phyloP scores from a whole-genome alignment of 257 asterid genomes.

The Capsicum pubescens region DNA sequence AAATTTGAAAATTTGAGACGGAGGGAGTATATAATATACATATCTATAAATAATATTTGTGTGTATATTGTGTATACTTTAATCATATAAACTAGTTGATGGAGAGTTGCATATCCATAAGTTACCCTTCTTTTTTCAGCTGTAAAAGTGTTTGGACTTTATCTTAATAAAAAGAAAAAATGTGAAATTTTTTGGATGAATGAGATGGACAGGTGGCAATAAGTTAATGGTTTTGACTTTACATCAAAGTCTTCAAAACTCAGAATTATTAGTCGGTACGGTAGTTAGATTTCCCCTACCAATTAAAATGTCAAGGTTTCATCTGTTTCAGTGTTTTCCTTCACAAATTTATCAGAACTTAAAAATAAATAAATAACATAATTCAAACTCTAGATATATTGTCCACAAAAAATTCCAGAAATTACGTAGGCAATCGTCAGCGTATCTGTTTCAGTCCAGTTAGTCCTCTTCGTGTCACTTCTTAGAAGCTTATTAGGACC shows the following conservation, averaged over 20 bases:
- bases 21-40: neutral
- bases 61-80: neutral
- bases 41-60: neutral
- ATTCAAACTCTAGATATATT: neutral
- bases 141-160: neutral
- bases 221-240: slow-evolving; percentile 58
- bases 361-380: neutral
- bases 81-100: neutral
- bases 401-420: neutral
- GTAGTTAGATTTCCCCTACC: slow-evolving; percentile 73
- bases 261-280: slow-evolving; percentile 60
- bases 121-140: neutral
- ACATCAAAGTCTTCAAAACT: slow-evolving; percentile 39
- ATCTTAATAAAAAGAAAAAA: neutral
- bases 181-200: neutral
- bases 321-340: slow-evolving; percentile 39
- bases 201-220: slow-evolving; percentile 47
- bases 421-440: slow-evolving; percentile 20
- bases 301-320: slow-evolving; percentile 54
- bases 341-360: neutral
- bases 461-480: slow-evolving; percentile 26
- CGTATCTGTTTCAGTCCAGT: slow-evolving; percentile 16
- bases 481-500: neutral
- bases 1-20: too few relatives aligned
- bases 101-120: neutral